Evolutionary conservation across 257 asterid genomes (phyloP), one percentile per base, ranked within the genome.

Genomic region (Striga asiatica): DNA sequence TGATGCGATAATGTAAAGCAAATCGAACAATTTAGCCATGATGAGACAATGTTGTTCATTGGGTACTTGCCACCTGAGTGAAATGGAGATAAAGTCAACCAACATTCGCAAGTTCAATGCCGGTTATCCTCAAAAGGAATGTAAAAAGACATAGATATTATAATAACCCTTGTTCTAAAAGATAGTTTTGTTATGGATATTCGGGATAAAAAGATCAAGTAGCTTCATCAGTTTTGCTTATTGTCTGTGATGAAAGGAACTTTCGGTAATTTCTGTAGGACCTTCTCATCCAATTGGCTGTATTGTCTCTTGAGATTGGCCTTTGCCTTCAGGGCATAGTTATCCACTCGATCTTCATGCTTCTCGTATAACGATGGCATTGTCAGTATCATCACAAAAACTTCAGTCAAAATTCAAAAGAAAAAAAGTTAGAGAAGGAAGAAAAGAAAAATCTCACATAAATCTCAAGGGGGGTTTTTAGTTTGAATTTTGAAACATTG

Each of bases 291-390:
- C 76, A 92, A 61, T 12, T 58, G 62, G 69, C 88, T 79, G 84
- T 77, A 77, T 57, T 81, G 95, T 73, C 67, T 81, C 83, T 74
- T 67, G 68, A 92, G 85, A 66, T 81, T 76, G 25, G 75, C 77
- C 35, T 77, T 84, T 2, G 95, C 95, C 73, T 73, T 79, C 45
- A 71, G 71, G 10, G 98, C 98, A 47, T 85, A 88, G 2, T 80
- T 66, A 60, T 92, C 95, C 35, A 92, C 93, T 68, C 67, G 77
- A 67, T 81, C 93, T 75, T 92, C 98, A 24, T 88, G 83, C 70
- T 74, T 92, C 71, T 87, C 95, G 24, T 88, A 92, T 77, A 92
- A 70, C 12, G 76, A 56, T 6, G 97, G 97, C 71, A 91, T 74
- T 8, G 97, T 88, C 66, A 91, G 60, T 54, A 74, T 58, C 76